These are phyloP conservation scores for Coniosporium apollinis DNA, from an alignment of 495 filamentous ascomycete species.

Conservation along the genomic window DNA sequence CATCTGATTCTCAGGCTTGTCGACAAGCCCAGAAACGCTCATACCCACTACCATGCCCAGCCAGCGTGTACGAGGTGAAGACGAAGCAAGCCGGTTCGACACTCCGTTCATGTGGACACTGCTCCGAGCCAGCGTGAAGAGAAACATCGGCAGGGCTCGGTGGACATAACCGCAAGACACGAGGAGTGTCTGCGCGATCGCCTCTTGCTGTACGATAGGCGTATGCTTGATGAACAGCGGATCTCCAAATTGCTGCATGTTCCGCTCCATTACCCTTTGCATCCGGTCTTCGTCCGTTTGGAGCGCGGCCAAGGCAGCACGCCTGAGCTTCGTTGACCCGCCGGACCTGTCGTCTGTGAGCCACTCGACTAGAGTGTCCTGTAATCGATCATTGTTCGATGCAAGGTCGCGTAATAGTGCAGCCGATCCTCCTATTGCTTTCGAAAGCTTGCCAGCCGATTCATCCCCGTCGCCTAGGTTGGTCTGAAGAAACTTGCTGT, in stretches of 20 bases:
- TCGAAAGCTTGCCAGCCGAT: too few species aligned
- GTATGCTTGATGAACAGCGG: slow-evolving; percentile 74
- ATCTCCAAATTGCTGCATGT: slow-evolving; percentile 61
- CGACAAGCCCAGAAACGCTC: slow-evolving; percentile 62
- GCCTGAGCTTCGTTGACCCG: too few species aligned
- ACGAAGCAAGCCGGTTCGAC: slow-evolving; percentile 70
- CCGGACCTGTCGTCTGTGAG: too few species aligned
- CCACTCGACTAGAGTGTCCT: too few species aligned
- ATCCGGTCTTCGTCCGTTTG: slow-evolving; percentile 29
- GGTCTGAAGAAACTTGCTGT: too few species aligned
- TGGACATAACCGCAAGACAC: slow-evolving; percentile 61
- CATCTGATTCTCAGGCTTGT: slow-evolving; percentile 54
- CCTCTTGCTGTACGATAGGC: slow-evolving; percentile 73
- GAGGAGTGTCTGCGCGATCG: slow-evolving; percentile 63
- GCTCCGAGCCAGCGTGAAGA: slow-evolving; percentile 50
- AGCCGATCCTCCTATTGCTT: too few species aligned
- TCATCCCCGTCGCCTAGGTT: too few species aligned
- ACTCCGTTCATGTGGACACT: slow-evolving; percentile 56
- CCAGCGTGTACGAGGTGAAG: slow-evolving; percentile 58
- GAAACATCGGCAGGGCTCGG: slow-evolving; percentile 37
- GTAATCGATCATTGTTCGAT: too few species aligned
- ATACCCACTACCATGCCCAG: slow-evolving; percentile 84
- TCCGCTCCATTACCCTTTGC: slow-evolving; percentile 43
- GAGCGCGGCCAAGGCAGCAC: too few species aligned
- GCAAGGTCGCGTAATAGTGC: too few species aligned